phyloP scores from a whole-genome alignment of 2,329 filamentous ascomycete genomes.

The Aspergillus calidoustus region DNA sequence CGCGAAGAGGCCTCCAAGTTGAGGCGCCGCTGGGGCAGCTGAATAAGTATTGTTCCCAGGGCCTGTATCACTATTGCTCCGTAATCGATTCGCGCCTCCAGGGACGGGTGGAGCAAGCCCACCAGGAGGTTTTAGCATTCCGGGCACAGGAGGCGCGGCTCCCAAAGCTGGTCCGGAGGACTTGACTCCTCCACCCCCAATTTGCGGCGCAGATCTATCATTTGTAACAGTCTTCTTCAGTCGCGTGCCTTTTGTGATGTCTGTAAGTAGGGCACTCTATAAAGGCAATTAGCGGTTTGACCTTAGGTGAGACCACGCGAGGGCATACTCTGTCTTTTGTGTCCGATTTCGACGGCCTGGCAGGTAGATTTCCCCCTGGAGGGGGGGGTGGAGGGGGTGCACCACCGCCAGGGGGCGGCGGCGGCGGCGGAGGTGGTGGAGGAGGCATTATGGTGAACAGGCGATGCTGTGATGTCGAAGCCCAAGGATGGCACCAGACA shows the following conservation, averaged over 20 bases:
- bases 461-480: conserved; percentile 14
- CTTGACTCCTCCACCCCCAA: conserved; percentile 63
- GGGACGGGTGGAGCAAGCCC: conserved; percentile 65
- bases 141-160: conserved; percentile 46
- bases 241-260: conserved; percentile 79
- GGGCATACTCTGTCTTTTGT: conserved; percentile 66
- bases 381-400: conserved; percentile 71
- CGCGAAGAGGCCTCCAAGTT: conserved; percentile 85
- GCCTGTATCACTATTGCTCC: conserved; percentile 78
- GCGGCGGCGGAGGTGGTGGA: conserved; percentile 73
- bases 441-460: conserved; percentile 44
- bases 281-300: conserved; percentile 23
- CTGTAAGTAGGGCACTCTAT: conserved; percentile 82
- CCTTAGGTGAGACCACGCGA: neutral
- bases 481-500: conserved; percentile 2
- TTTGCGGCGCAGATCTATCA: conserved; percentile 81
- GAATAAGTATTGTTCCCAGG: conserved; percentile 50
- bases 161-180: conserved; percentile 84
- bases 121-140: conserved; percentile 29
- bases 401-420: conserved; percentile 62
- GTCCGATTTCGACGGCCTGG: conserved; percentile 60
- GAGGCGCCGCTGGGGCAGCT: conserved; percentile 67
- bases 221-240: conserved; percentile 90
- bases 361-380: conserved; percentile 54
- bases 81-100: conserved; percentile 62